phyloP scores from a whole-genome alignment of 140 eudicot genomes.

The Senecio squalidus region DNA sequence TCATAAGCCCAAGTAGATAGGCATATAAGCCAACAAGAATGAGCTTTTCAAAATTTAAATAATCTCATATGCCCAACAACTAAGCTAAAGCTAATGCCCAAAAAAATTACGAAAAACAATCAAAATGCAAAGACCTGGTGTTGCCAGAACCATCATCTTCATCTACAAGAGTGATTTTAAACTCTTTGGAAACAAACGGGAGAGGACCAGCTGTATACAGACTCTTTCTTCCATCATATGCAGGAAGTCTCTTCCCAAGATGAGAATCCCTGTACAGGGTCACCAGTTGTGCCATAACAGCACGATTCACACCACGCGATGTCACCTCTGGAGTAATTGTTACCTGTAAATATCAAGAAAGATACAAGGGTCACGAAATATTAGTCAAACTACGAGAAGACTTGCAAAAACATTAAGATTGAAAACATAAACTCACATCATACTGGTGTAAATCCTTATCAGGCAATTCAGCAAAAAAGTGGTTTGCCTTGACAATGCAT shows the following conservation, averaged over 20 bases:
- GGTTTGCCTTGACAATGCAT: conserved; percentile 86
- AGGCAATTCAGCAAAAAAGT: conserved; percentile 72
- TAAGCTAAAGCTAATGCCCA: no score
- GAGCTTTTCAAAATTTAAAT: no score
- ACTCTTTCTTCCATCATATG: conserved; percentile 93
- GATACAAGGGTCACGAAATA: neutral
- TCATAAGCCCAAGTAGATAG: no score
- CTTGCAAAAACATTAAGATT: neutral
- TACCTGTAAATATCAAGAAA: conserved; percentile 42
- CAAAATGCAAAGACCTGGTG: conserved; percentile 41
- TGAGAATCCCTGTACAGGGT: conserved; percentile 74
- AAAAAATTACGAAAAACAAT: neutral
- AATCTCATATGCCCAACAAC: no score
- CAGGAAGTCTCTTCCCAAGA: conserved; percentile 87
- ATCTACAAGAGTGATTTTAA: conserved; percentile 62
- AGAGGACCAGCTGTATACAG: conserved; percentile 95
- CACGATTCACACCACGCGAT: conserved; percentile 79
- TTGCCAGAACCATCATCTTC: conserved; percentile 86
- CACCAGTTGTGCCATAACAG: conserved; percentile 78
- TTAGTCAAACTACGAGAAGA: neutral
- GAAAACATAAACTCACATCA: conserved; percentile 49
- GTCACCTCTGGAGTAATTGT: conserved; percentile 80
- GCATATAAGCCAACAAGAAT: no score
- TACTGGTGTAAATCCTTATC: conserved; percentile 78
- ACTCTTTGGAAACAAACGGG: conserved; percentile 71